Base-by-base conservation (phyloP, 805 yeast species). In the Starmerella lactis-condensi region DNA sequence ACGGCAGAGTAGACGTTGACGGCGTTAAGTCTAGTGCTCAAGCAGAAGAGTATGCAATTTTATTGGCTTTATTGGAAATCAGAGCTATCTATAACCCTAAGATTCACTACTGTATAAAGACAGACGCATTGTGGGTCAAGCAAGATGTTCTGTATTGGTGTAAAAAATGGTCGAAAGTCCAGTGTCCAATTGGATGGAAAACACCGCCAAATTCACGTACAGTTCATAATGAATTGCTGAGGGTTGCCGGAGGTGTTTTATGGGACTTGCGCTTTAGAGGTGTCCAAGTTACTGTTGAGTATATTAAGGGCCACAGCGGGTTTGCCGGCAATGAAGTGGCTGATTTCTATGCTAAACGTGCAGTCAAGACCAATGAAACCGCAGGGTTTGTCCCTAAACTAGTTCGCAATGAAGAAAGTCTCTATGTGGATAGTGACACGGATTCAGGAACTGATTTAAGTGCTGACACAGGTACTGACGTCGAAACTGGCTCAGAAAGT, bases 241-340 rank as follows among this genome's bases (percentile, higher is more conserved):
- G 37, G 10, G 37, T 33, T 7, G 33, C 37, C 1, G 36, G 36
- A 3, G 39, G 39, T 3, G 31, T 36, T 10, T 27, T 36, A 3
- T 36, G 39, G 39, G 39, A 36, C 8, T 28, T 36, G 14, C 20
- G 39, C 4, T 19, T 22, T n/a, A 16, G 37, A 13, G 39, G 39
- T 5, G 24, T 24, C 3, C n/a, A 6, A 11, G 32, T 36, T 11
- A 19, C 18, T 11, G 13, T 36, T 5, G 11, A 16, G 2, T 27
- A 36, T 22, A 36, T 36, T 9, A 30, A 31, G 8, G 33, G 33
- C 14, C 39, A 36, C 26, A 18, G 8, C 5, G 39, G 39, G 7
- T 24, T 25, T 16, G 22, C 22, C 10, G 37, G 37, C 19, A 33
- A 36, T 26, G 39, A 32, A 11, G 18, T 12, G 11, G 39, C 39